Conservation (phyloP, 2,329 filamentous ascomycete genomes). For the Phialophora verrucosa region DNA sequence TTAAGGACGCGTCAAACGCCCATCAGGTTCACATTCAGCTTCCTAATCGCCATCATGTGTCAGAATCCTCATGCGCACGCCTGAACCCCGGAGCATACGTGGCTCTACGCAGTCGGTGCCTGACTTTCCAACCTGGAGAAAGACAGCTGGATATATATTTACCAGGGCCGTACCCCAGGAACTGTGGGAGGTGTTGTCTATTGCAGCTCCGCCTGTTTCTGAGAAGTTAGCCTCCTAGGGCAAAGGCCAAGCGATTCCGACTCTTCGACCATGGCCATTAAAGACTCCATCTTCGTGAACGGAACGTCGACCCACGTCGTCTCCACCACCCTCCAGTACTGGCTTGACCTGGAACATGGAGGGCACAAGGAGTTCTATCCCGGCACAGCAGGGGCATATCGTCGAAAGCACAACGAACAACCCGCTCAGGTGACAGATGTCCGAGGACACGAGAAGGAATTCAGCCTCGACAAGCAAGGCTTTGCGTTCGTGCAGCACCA, state of each 20-base stretch:
- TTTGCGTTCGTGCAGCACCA: constrained; percentile 53
- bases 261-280: constrained; percentile 10
- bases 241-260: not conserved
- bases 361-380: constrained; percentile 16
- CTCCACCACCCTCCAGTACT: constrained; percentile 12
- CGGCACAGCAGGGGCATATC: constrained; percentile 7
- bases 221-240: not conserved
- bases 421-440: constrained; percentile 11
- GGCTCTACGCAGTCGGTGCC: not conserved
- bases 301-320: constrained; percentile 3
- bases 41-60: not conserved
- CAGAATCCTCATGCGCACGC: not conserved
- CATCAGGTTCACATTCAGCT: not conserved
- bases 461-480: constrained; percentile 53
- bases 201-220: not conserved
- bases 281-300: constrained; percentile 8
- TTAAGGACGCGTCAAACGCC: not conserved
- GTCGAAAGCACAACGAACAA: constrained; percentile 5
- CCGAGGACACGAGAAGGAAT: constrained; percentile 41
- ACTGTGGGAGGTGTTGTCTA: not conserved
- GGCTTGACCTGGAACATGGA: constrained; percentile 11
- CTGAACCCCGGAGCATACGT: not conserved
- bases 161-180: not conserved
- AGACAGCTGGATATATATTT: not conserved
- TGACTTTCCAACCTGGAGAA: not conserved